Percentiles rank a stretch among this genome's conserved stretches.
Conservation (phyloP, 2,329 filamentous ascomycete species). For the Dactylellina parvicollis region DNA sequence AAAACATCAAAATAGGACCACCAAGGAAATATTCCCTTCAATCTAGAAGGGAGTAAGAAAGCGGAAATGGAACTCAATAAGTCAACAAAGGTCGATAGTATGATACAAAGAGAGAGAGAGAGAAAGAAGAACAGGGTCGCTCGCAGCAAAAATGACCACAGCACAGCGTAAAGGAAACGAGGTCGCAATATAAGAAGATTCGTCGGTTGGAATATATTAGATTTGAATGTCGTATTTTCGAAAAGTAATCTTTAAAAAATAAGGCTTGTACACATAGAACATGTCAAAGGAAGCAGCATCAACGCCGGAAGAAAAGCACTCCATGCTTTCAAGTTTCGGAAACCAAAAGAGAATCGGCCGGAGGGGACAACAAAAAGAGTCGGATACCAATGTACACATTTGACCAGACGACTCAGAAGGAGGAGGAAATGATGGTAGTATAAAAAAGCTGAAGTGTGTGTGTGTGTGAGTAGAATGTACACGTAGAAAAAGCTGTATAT, state of each 20-base stretch:
- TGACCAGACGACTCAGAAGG: no score
- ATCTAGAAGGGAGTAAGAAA: not conserved
- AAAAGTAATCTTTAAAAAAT: no score
- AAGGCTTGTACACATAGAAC: conserved; percentile 4
- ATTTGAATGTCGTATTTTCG: not conserved
- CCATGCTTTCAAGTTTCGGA: conserved; percentile 26
- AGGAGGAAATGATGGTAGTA: not conserved
- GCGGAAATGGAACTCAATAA: not conserved
- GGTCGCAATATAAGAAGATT: not conserved
- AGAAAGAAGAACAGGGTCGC: not conserved
- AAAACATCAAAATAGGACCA: not conserved
- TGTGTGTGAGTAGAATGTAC: conserved; percentile 26
- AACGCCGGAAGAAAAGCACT: conserved; percentile 21
- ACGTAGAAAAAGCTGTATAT: conserved; percentile 6
- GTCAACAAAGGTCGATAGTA: not conserved
- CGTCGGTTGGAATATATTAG: not conserved
- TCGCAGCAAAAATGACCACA: not conserved
- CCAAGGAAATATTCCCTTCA: not conserved
- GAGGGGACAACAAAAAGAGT: not conserved
- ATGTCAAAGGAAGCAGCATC: not conserved
- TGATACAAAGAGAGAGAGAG: not conserved
- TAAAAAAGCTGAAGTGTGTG: no score
- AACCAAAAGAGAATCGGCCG: not conserved
- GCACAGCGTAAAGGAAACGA: no score
- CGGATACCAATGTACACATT: conserved; percentile 24